Percentiles rank a stretch among this genome's conserved stretches.
These are phyloP conservation scores for Boletus reticulatus DNA, from an alignment of 768 basidiomycete genomes.

Conservation along the genomic window DNA sequence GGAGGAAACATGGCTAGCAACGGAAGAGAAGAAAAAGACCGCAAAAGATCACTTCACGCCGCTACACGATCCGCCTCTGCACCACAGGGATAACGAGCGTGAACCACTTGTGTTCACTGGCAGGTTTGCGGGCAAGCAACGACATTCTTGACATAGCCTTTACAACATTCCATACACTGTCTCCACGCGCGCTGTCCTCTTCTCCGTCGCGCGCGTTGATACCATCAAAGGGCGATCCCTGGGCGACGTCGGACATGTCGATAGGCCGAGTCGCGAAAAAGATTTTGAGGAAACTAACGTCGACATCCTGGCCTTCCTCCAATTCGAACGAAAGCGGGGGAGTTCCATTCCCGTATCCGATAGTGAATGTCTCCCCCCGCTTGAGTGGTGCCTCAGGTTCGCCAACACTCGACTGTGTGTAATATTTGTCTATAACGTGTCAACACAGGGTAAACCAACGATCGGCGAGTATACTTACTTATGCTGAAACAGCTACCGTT, in stretches of 20 bases:
- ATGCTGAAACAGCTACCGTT: conserved; percentile 40
- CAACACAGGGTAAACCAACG: neutral
- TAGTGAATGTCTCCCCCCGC: conserved; percentile 16
- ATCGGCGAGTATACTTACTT: conserved; percentile 14
- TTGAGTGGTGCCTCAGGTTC: conserved; percentile 8
- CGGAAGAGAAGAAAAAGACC: neutral
- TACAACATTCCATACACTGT: neutral
- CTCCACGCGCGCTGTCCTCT: neutral
- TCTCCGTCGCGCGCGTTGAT: neutral
- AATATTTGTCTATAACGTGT: conserved; percentile 6
- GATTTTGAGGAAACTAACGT: conserved; percentile 44
- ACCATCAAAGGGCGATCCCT: conserved; percentile 32
- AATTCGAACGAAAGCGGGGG: conserved; percentile 28
- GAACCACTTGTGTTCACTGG: conserved; percentile 12
- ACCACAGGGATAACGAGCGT: conserved; percentile 9
- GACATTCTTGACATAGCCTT: neutral
- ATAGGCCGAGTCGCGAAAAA: conserved; percentile 38
- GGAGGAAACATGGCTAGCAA: neutral
- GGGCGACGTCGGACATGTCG: conserved; percentile 35
- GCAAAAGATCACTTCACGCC: neutral
- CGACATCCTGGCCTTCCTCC: conserved; percentile 29
- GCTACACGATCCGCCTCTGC: neutral
- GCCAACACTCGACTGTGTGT: neutral
- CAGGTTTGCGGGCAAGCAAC: neutral
- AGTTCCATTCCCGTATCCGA: conserved; percentile 41